These are phyloP conservation scores for Pseudocercospora eumusae DNA, from an alignment of 2,329 filamentous ascomycete genomes.

Conservation along the genomic window DNA sequence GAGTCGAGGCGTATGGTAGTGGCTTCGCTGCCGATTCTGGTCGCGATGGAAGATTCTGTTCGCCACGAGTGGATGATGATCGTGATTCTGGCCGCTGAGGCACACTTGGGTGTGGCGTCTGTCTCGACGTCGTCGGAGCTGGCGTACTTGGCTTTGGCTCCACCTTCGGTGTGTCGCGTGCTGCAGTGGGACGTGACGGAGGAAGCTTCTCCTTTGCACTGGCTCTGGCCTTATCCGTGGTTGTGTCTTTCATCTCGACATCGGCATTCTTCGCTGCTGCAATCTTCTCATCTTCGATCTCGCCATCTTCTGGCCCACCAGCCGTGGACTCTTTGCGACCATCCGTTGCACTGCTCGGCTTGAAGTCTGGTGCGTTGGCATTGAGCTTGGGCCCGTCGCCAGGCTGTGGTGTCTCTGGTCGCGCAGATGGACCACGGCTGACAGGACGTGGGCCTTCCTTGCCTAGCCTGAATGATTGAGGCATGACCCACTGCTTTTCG, in stretches of 20 bases:
- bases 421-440: conserved; percentile 36
- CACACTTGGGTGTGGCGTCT: conserved; percentile 22
- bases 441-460: conserved; percentile 34
- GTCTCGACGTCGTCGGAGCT: conserved; percentile 25
- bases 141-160: conserved; percentile 31
- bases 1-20: conserved; percentile 14
- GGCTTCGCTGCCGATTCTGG: conserved; percentile 27
- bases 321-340: conserved; percentile 38
- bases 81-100: conserved; percentile 41
- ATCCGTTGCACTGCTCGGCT: conserved; percentile 48
- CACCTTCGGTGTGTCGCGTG: conserved; percentile 18
- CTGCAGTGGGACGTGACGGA: conserved; percentile 2
- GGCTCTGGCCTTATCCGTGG: conserved; percentile 23
- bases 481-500: conserved; percentile 69
- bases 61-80: conserved; percentile 32
- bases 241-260: conserved; percentile 32
- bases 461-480: conserved; percentile 64
- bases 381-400: conserved; percentile 47
- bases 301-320: conserved; percentile 63
- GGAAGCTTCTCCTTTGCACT: conserved; percentile 13
- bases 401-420: conserved; percentile 48
- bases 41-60: conserved; percentile 28
- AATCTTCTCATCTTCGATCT: conserved; percentile 65
- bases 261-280: conserved; percentile 30
- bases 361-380: conserved; percentile 66